A percentile compares a stretch with the other conserved stretches of the same genome.
These are phyloP conservation scores for Epichloe bromicola DNA, from an alignment of 2,329 filamentous ascomycete genomes.

Conservation along the genomic window DNA sequence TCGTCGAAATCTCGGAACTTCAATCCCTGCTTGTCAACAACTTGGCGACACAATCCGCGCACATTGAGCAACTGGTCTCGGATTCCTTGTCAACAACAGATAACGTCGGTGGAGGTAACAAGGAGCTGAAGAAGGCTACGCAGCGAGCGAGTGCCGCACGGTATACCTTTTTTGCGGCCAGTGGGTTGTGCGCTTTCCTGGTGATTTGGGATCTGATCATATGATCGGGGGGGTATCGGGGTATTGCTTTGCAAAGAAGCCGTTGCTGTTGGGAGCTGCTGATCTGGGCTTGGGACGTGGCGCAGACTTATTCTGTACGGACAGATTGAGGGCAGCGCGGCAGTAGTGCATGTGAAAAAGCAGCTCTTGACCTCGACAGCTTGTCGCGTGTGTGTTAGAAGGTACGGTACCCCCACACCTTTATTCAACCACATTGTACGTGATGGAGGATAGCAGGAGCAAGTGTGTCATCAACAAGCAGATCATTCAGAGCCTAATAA, in stretches of 20 bases:
- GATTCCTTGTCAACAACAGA: slow-evolving; percentile 73
- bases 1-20: slow-evolving; percentile 84
- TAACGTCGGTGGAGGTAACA: slow-evolving; percentile 82
- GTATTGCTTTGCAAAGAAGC: not conserved
- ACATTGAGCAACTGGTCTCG: slow-evolving; percentile 77
- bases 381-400: too few species aligned
- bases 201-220: slow-evolving; percentile 66
- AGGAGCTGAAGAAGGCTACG: slow-evolving; percentile 74
- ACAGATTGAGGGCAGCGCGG: not conserved
- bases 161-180: slow-evolving; percentile 65
- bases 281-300: not conserved
- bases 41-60: slow-evolving; percentile 70
- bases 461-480: not conserved
- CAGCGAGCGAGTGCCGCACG: slow-evolving; percentile 59
- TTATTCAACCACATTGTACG: too few species aligned
- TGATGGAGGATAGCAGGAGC: too few species aligned
- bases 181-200: slow-evolving; percentile 60
- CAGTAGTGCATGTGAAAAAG: not conserved
- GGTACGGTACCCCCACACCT: too few species aligned
- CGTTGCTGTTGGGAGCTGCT: too few species aligned
- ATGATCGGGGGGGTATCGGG: slow-evolving; percentile 12
- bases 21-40: slow-evolving; percentile 83
- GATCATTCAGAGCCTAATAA: too few species aligned
- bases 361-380: too few species aligned
- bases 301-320: not conserved